These are phyloP conservation scores for Tricholoma hemisulphureum DNA, from an alignment of 768 basidiomycete genomes.

Conservation along the genomic window DNA sequence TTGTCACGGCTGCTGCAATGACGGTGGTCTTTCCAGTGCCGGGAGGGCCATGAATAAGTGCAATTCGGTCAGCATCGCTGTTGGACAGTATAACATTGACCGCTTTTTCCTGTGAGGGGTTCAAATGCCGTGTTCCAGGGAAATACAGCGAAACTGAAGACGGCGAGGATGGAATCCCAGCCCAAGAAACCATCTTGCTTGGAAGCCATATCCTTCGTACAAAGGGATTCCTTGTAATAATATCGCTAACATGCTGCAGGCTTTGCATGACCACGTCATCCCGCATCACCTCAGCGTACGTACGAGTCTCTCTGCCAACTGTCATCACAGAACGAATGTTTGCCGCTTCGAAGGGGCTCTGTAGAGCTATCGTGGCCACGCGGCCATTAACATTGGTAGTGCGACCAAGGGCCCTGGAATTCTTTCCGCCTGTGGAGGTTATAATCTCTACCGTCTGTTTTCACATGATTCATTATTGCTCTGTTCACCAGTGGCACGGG, in stretches of 20 bases:
- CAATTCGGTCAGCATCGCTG: slow-evolving; percentile 25
- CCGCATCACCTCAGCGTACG: slow-evolving; percentile 41
- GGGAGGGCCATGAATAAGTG: slow-evolving; percentile 52
- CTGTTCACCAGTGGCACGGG: not conserved
- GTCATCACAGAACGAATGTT: slow-evolving; percentile 37
- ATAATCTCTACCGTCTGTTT: slow-evolving; percentile 22
- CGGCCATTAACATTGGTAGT: slow-evolving; percentile 39
- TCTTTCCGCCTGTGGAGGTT: slow-evolving; percentile 11
- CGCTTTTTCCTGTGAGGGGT: slow-evolving; percentile 36
- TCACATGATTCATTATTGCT: not conserved
- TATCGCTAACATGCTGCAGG: slow-evolving; percentile 24
- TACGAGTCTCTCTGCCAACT: slow-evolving; percentile 46
- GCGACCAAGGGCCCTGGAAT: slow-evolving; percentile 18
- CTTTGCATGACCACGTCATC: slow-evolving; percentile 25
- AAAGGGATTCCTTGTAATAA: slow-evolving; percentile 34
- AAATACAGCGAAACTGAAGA: slow-evolving; percentile 16
- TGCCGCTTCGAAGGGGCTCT: slow-evolving; percentile 26
- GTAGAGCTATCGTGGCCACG: slow-evolving; percentile 28
- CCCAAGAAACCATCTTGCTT: slow-evolving; percentile 13
- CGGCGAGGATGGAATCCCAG: not conserved
- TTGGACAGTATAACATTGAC: slow-evolving; percentile 34
- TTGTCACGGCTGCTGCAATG: slow-evolving; percentile 49
- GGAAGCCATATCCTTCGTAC: slow-evolving; percentile 35
- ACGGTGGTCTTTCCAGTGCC: slow-evolving; percentile 67
- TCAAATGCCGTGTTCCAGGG: slow-evolving; percentile 24